Conservation (phyloP, 495 filamentous ascomycete species). For the Parathielavia hyrcaniae region DNA sequence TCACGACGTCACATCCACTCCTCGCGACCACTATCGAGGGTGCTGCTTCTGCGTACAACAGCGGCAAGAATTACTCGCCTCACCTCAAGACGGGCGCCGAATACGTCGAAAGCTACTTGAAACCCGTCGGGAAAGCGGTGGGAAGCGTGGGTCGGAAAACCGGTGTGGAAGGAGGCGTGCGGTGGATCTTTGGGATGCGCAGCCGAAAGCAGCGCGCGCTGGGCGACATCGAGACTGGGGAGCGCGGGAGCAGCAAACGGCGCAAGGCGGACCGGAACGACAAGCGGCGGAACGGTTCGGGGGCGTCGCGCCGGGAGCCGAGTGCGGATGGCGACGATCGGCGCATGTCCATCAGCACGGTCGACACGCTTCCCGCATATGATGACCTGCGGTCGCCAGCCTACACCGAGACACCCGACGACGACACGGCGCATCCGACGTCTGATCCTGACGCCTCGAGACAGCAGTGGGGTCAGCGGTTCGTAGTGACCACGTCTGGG, state of each 20-base stretch:
- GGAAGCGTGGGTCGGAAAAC: constrained; percentile 73
- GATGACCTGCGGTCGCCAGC: constrained; percentile 66
- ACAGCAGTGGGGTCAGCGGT: constrained; percentile 64
- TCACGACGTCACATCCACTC: constrained; percentile 73
- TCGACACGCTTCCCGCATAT: constrained; percentile 71
- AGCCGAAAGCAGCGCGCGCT: constrained; percentile 38
- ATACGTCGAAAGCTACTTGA: constrained; percentile 76
- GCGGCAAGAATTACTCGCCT: constrained; percentile 79
- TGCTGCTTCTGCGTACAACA: constrained; percentile 72
- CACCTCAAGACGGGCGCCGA: constrained; percentile 77
- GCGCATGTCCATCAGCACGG: constrained; percentile 44
- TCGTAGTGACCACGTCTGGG: constrained; percentile 78
- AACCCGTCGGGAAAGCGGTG: constrained; percentile 74
- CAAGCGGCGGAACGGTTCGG: constrained; percentile 6
- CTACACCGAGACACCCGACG: constrained; percentile 51
- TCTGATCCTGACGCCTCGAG: constrained; percentile 25
- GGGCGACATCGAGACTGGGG: constrained; percentile 37
- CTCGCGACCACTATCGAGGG: constrained; percentile 74
- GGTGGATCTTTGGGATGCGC: constrained; percentile 61
- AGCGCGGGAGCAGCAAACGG: constrained; percentile 54
- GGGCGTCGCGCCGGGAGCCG: neutral
- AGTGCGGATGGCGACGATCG: constrained; percentile 29
- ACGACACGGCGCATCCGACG: constrained; percentile 8
- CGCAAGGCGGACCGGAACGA: constrained; percentile 40
- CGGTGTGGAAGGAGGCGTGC: constrained; percentile 72